phyloP scores from a whole-genome alignment of 306 rosid genomes.

The Rosa multiflora region DNA sequence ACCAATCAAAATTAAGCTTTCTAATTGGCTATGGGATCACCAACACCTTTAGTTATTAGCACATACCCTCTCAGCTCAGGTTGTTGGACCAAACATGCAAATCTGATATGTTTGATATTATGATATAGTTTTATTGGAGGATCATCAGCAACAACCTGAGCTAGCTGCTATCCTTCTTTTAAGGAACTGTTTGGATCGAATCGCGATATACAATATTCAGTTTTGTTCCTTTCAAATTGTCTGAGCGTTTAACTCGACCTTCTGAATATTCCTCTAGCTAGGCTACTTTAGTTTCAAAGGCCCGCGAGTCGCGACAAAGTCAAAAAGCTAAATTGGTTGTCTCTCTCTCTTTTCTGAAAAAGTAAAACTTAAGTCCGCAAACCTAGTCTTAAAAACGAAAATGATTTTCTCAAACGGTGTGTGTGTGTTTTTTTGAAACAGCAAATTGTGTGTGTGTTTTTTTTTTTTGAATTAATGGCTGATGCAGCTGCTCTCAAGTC shows the following conservation, averaged over 20 bases:
- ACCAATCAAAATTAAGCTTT: background rate
- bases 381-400: background rate
- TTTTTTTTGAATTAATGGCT: too few relatives aligned
- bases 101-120: background rate
- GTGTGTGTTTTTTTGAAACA: background rate
- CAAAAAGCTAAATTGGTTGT: constrained; percentile 1
- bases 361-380: background rate
- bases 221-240: background rate
- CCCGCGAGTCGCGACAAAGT: background rate
- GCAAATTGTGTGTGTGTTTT: background rate
- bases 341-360: background rate
- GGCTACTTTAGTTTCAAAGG: background rate
- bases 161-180: background rate
- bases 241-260: background rate
- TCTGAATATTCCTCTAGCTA: background rate
- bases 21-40: background rate
- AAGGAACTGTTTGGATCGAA: background rate
- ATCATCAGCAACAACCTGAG: background rate
- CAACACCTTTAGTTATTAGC: background rate
- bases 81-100: background rate
- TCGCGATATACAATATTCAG: background rate
- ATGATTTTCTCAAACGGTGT: background rate
- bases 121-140: background rate
- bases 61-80: background rate
- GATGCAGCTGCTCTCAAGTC: too few relatives aligned